A percentile compares a stretch with the other conserved stretches of the same genome.
These are phyloP conservation scores for Alnus glutinosa DNA, from an alignment of 306 rosid species.

Conservation along the genomic window DNA sequence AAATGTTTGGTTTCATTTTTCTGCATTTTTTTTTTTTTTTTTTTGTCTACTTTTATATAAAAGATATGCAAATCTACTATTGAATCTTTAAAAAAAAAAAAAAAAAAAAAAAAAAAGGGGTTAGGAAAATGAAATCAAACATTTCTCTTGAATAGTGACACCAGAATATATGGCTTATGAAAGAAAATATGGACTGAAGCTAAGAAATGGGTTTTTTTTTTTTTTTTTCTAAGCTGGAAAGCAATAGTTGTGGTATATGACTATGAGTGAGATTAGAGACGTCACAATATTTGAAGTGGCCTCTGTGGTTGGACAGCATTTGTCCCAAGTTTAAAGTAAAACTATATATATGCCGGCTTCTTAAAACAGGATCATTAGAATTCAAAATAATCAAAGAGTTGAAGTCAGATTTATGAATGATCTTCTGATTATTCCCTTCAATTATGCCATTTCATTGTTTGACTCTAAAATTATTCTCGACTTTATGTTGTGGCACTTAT, in stretches of 20 bases:
- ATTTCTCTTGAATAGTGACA: no score
- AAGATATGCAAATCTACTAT: no score
- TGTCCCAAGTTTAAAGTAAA: conserved; percentile 4
- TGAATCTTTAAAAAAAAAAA: no score
- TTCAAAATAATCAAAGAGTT: not conserved
- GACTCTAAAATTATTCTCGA: conserved; percentile 19
- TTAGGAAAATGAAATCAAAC: no score
- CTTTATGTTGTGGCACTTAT: not conserved
- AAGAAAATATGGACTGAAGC: no score
- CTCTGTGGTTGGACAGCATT: conserved; percentile 22
- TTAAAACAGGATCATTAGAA: conserved; percentile 6
- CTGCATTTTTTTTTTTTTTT: no score
- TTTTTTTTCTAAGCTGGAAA: not conserved
- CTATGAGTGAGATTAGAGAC: not conserved
- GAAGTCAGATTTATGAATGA: conserved; percentile 15
- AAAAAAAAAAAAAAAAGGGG: no score
- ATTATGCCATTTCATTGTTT: conserved; percentile 36
- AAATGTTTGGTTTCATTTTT: no score
- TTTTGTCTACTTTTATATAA: no score
- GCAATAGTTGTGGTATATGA: not conserved
- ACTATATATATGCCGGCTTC: conserved; percentile 36
- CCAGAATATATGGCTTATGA: not conserved
- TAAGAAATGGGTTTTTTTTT: no score
- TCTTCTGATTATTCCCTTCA: conserved; percentile 18
- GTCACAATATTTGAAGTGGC: not conserved